Conservation (phyloP, 2,329 filamentous ascomycete genomes). For the Bretziella fagacearum region DNA sequence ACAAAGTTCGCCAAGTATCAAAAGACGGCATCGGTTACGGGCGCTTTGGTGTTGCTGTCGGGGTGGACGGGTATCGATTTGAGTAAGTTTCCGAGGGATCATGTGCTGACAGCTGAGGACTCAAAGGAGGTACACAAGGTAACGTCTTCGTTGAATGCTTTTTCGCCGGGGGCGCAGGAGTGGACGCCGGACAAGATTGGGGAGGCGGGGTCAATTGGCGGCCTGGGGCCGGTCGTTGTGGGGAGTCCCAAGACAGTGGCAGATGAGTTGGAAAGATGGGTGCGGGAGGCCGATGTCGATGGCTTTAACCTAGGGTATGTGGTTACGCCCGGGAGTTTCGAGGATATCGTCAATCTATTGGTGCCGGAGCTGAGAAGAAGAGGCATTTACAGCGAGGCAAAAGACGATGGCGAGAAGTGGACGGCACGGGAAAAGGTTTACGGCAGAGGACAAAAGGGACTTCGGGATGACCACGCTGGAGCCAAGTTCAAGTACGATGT, state of each 20-base stretch:
- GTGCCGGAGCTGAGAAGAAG: constrained; percentile 20
- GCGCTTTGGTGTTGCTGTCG: constrained; percentile 37
- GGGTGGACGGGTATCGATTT: constrained; percentile 46
- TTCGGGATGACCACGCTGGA: constrained; percentile 42
- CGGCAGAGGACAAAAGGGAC: constrained; percentile 37
- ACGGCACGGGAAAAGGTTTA: constrained; percentile 45
- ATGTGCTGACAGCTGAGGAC: constrained; percentile 38
- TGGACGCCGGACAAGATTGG: constrained; percentile 30
- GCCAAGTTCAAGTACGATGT: constrained; percentile 44
- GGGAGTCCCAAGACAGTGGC: constrained; percentile 27
- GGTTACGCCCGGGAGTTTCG: constrained; percentile 25
- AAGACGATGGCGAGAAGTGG: constrained; percentile 22
- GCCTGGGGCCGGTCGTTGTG: constrained; percentile 23
- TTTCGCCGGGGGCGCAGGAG: constrained; percentile 26
- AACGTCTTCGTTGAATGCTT: constrained; percentile 30
- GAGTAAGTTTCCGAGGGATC: constrained; percentile 37
- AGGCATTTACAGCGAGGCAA: constrained; percentile 20
- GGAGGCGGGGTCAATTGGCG: constrained; percentile 27
- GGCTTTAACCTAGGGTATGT: constrained; percentile 28
- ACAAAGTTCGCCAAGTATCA: constrained; percentile 34
- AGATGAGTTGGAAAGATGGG: constrained; percentile 29
- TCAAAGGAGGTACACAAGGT: constrained; percentile 36
- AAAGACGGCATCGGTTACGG: constrained; percentile 35
- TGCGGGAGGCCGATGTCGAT: constrained; percentile 26
- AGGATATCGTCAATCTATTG: constrained; percentile 21